A percentile compares a stretch with the other conserved stretches of the same genome.
Conservation (phyloP, 768 basidiomycete genomes). For the Chalciporus piperatus region DNA sequence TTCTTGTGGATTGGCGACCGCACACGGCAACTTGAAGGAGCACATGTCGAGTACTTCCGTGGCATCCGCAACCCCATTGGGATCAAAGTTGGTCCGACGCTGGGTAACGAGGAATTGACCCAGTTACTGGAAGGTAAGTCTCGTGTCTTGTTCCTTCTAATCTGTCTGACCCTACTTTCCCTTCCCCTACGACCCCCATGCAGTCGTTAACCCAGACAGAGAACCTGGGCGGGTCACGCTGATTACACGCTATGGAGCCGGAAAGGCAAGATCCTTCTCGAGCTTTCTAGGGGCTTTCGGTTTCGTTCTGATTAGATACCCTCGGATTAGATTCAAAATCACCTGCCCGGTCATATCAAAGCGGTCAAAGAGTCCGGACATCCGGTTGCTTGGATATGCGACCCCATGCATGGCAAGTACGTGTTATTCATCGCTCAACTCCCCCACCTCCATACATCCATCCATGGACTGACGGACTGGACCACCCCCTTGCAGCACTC, state of each 20-base stretch:
- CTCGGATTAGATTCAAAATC: constrained; percentile 58
- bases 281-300: not conserved
- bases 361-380: constrained; percentile 80
- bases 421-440: constrained; percentile 29
- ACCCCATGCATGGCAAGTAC: constrained; percentile 99
- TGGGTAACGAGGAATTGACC: constrained; percentile 76
- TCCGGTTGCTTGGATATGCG: constrained; percentile 91
- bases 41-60: constrained; percentile 94
- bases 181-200: not conserved
- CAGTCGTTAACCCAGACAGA: constrained; percentile 85
- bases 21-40: constrained; percentile 86
- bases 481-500: constrained; percentile 54
- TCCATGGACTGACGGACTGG: not conserved
- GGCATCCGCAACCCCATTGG: constrained; percentile 94
- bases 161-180: not conserved
- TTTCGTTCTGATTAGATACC: not conserved
- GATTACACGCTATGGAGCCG: constrained; percentile 91
- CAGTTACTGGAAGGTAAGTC: constrained; percentile 69
- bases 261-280: constrained; percentile 53
- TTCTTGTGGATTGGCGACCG: constrained; percentile 98
- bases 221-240: constrained; percentile 83
- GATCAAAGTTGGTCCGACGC: constrained; percentile 91
- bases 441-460: not conserved
- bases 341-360: constrained; percentile 76
- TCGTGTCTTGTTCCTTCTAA: not conserved